These are phyloP conservation scores for Pluteus cervinus DNA, from an alignment of 768 basidiomycete species.

Conservation along the genomic window DNA sequence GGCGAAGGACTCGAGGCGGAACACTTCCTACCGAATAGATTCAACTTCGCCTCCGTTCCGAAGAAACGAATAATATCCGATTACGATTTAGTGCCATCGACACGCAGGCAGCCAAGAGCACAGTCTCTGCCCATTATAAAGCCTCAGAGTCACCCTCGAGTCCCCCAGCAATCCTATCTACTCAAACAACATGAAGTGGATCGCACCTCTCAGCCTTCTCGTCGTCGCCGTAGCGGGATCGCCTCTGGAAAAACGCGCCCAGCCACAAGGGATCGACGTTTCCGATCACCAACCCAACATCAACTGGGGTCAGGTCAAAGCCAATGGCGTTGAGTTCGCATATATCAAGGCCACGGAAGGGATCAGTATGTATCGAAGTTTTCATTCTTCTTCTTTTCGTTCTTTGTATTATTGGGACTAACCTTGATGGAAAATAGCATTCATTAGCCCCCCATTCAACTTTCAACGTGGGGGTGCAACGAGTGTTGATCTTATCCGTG, in stretches of 20 bases:
- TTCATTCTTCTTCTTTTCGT: not conserved
- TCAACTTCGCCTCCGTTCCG: no score
- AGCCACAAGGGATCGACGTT: conserved; percentile 49
- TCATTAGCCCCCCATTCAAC: conserved; percentile 35
- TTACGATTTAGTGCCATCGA: no score
- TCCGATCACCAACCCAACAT: conserved; percentile 42
- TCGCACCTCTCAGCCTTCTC: conserved; percentile 1
- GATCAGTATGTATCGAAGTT: conserved; percentile 29
- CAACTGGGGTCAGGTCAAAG: conserved; percentile 45
- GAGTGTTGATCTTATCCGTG: conserved; percentile 48
- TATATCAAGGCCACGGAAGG: conserved; percentile 70
- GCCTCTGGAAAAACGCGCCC: conserved; percentile 23
- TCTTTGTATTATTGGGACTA: no score
- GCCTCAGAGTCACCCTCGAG: no score
- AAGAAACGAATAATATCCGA: no score
- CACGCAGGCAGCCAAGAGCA: no score
- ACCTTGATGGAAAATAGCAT: no score
- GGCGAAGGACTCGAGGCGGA: no score
- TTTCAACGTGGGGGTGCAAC: conserved; percentile 51
- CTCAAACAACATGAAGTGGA: conserved; percentile 7
- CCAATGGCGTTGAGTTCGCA: conserved; percentile 47
- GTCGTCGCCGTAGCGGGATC: conserved; percentile 1
- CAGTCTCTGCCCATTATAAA: no score
- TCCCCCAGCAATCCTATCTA: not conserved
- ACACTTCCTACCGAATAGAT: no score